Evolutionary conservation across 495 filamentous ascomycete genomes (phyloP).

Genomic region (Niebla homalea): DNA sequence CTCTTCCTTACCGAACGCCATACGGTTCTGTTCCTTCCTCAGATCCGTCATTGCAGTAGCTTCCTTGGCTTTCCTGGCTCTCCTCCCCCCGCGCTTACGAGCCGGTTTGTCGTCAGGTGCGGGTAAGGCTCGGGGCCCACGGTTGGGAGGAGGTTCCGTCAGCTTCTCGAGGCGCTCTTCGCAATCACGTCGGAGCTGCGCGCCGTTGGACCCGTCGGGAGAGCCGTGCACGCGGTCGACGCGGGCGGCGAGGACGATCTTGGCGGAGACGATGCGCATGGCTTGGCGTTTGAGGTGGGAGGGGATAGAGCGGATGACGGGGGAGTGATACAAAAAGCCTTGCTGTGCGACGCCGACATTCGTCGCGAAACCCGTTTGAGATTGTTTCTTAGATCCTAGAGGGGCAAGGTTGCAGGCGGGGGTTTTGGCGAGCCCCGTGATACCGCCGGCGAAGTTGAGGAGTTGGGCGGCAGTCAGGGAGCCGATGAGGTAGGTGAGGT

Average conservation of each 20-base stretch:
- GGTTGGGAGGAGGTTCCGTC: constrained; percentile 84
- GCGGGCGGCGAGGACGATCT: constrained; percentile 81
- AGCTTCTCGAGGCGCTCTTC: constrained; percentile 85
- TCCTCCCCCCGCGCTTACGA: constrained; percentile 80
- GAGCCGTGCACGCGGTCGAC: constrained; percentile 76
- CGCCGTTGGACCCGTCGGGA: constrained; percentile 70
- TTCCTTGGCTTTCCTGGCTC: constrained; percentile 92
- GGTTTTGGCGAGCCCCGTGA: constrained; percentile 78
- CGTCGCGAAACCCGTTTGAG: constrained; percentile 76
- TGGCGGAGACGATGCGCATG: constrained; percentile 88
- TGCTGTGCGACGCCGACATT: constrained; percentile 87
- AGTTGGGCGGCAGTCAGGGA: constrained; percentile 93
- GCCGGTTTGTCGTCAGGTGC: constrained; percentile 93
- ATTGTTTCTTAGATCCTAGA: constrained; percentile 75
- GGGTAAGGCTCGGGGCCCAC: constrained; percentile 74
- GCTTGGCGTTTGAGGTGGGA: constrained; percentile 84
- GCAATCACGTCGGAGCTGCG: constrained; percentile 71
- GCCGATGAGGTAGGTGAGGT: constrained; percentile 83
- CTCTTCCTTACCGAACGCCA: constrained; percentile 94
- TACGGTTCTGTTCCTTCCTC: constrained; percentile 88
- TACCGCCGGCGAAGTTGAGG: constrained; percentile 81
- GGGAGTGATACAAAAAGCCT: constrained; percentile 85
- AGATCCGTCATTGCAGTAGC: constrained; percentile 94
- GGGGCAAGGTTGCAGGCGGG: constrained; percentile 87
- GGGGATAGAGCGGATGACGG: constrained; percentile 70